Evolutionary conservation across 202 grass and related monocot species (phyloP).

Genomic region (Sporobolus alterniflorus): DNA sequence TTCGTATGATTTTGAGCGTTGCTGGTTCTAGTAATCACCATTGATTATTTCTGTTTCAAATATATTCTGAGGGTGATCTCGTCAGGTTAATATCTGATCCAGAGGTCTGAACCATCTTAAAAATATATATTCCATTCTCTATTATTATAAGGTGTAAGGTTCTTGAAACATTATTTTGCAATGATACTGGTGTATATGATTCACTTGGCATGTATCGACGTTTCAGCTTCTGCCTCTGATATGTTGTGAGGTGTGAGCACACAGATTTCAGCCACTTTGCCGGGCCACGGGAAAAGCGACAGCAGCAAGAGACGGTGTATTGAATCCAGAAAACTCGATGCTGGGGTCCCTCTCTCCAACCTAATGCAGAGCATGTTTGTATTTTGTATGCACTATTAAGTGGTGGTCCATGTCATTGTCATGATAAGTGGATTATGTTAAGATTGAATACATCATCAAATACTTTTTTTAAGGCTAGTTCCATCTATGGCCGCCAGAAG

Average conservation of each 20-base stretch:
- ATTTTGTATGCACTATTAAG: background rate
- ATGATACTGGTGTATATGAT: background rate
- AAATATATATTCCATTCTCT: background rate
- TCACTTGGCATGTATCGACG: background rate
- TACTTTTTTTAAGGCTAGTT: background rate
- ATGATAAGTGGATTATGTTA: conserved; percentile 4
- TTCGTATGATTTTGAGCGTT: background rate
- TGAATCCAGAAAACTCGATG: background rate
- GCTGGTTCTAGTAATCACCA: background rate
- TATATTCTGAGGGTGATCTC: background rate
- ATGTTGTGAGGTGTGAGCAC: background rate
- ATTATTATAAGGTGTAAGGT: background rate
- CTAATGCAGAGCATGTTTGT: conserved; percentile 11
- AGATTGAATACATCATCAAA: background rate
- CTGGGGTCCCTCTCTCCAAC: background rate
- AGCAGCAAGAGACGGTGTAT: conserved; percentile 1
- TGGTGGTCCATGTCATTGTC: background rate
- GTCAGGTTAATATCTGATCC: background rate
- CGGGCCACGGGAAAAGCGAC: background rate
- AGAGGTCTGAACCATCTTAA: background rate
- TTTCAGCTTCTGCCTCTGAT: background rate
- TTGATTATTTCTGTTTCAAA: background rate
- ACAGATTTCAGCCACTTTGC: conserved; percentile 7
- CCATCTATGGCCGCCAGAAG: too few species aligned
- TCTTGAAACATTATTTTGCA: background rate